Base-by-base conservation (phyloP, 1,139 yeast species). In the Debaryomycetaceae sp. region DNA sequence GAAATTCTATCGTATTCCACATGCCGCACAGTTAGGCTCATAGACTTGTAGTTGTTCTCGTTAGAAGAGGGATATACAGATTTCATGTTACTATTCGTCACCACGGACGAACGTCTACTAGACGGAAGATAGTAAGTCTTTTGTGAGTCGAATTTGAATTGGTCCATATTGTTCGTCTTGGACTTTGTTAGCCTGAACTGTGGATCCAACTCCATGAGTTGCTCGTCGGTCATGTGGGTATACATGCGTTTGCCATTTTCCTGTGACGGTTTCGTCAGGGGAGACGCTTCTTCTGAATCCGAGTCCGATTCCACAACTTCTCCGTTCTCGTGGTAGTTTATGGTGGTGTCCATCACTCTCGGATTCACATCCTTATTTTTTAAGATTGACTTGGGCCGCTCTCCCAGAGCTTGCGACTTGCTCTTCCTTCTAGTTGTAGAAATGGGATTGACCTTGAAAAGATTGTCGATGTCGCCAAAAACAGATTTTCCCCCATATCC, bases 141-240 rank as follows among this genome's bases (percentile, higher is more conserved):
- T 42, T 65, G 70, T 34, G 63, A 60, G 55, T 72, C 77, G 50
- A 74, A 74, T 50, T 71, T 72, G 55, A 69, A 72, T 47, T 65
- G 59, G 45, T 66, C 66, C 41, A 72, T 57, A 42, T 69, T 64
- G 14, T 66, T 53, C 4, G 61, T 55, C 45, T 61, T 68, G 7
- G 69, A 60, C 47, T 58, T 62, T 9, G 74, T 63, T 24, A 65
- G 55, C 47, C 55, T 53, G 54, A 70, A 83, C 53, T 81, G 86
- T 2, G 78, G 72, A 59, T 83, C 90, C 55, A 83, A 60, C 5
- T 77, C 81, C 55, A 81, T 64, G 42, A 84, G 65, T 58, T 84
- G 89, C 50, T 80, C 84, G 56, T 78, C 73, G 4, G 85, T 72
- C 87, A 84, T 79, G 3, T 76, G 84, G 9, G 80, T 76, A 52